Percentiles rank a stretch among this genome's conserved stretches.
These are phyloP conservation scores for Beta macrorhiza DNA, from an alignment of 179 eudicot species.

Conservation along the genomic window DNA sequence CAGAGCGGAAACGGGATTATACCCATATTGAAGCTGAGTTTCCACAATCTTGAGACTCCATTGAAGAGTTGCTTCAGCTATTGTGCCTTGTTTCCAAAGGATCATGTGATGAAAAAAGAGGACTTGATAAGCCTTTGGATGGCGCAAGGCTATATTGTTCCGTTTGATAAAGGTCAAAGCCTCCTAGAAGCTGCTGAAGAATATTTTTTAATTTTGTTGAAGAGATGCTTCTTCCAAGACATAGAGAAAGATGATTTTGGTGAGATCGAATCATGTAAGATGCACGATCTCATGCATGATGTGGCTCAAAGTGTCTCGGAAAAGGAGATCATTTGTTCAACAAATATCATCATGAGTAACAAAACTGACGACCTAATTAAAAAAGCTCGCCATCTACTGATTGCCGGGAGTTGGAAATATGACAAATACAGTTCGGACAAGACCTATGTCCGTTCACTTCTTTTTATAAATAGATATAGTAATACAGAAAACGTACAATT, in stretches of 20 bases:
- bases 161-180: no score
- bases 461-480: background rate
- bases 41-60: background rate
- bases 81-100: slow-evolving; percentile 11
- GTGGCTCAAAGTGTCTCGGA: background rate
- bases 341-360: background rate
- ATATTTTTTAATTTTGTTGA: background rate
- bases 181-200: no score
- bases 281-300: background rate
- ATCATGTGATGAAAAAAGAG: background rate
- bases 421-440: background rate
- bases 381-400: background rate
- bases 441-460: background rate
- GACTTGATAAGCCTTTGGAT: slow-evolving; percentile 7
- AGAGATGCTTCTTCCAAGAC: background rate
- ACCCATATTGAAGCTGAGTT: slow-evolving; percentile 5
- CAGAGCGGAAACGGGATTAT: background rate
- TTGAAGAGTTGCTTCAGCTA: slow-evolving; percentile 16
- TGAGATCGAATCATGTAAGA: background rate
- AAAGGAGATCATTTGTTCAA: background rate
- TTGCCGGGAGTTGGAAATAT: background rate
- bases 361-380: background rate
- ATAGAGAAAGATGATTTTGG: background rate
- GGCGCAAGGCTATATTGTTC: background rate
- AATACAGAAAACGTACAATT: no score